Conservation (phyloP, 805 yeast species). For the Pichia sporocuriosa region DNA sequence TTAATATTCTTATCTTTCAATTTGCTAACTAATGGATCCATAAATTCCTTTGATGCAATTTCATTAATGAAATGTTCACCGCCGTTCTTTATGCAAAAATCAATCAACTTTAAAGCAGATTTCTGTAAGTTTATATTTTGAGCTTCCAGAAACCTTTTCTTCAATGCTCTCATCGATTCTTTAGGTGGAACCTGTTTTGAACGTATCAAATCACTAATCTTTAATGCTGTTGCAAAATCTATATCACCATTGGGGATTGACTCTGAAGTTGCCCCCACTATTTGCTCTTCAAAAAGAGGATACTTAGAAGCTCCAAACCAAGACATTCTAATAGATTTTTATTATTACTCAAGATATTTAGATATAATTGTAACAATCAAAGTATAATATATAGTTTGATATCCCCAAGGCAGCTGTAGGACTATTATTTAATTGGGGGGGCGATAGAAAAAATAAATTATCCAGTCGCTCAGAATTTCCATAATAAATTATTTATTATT, state of each 20-base stretch:
- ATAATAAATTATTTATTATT: no score
- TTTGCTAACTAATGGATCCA: conserved; percentile 63
- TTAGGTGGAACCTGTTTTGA: conserved; percentile 72
- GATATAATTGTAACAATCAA: no score
- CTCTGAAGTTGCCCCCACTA: conserved; percentile 77
- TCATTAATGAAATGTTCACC: conserved; percentile 80
- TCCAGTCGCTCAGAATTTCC: no score
- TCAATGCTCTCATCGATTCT: conserved; percentile 79
- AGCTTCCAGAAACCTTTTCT: conserved; percentile 53
- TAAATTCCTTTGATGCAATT: conserved; percentile 75
- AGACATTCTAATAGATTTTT: conserved; percentile 33
- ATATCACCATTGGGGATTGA: conserved; percentile 88
- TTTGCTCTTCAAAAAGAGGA: conserved; percentile 49
- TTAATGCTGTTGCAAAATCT: conserved; percentile 65
- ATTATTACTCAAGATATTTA: no score
- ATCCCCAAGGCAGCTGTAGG: no score
- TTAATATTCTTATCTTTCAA: conserved; percentile 30
- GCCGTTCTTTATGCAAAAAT: conserved; percentile 86
- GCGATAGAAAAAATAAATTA: no score
- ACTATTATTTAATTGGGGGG: no score
- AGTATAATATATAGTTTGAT: not conserved
- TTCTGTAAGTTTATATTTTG: conserved; percentile 76
- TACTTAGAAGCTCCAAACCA: conserved; percentile 40
- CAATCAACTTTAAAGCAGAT: conserved; percentile 69
- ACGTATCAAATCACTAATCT: conserved; percentile 80